Conservation (phyloP, 495 filamentous ascomycete genomes). For the Ascodesmis nigricans region DNA sequence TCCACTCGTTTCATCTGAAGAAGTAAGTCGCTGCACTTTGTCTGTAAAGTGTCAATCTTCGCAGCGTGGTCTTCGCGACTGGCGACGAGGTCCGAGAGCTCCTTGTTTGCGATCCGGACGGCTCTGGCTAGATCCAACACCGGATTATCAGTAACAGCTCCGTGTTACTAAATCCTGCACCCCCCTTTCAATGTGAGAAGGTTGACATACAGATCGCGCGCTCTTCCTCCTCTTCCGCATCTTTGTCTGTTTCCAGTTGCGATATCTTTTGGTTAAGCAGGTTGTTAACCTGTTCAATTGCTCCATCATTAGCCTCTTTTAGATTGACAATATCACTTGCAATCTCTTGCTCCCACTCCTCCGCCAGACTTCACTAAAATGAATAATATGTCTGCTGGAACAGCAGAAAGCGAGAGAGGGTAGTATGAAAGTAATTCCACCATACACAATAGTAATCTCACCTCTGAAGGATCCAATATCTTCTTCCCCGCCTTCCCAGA, state of each 20-base stretch:
- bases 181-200: neutral
- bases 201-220: constrained; percentile 71
- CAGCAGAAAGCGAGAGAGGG: too few relatives aligned
- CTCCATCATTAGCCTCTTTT: too few relatives aligned
- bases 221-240: constrained; percentile 86
- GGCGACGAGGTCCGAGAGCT: constrained; percentile 26
- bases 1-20: constrained; percentile 88
- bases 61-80: constrained; percentile 21
- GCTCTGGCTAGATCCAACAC: constrained; percentile 38
- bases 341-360: too few relatives aligned
- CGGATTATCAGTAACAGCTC: neutral
- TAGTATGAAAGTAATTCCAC: too few relatives aligned
- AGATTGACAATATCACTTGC: too few relatives aligned
- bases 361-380: constrained; percentile 33
- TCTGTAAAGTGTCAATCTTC: constrained; percentile 69
- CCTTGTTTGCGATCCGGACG: constrained; percentile 84
- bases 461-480: constrained; percentile 20
- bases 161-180: neutral
- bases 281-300: constrained; percentile 40
- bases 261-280: constrained; percentile 81
- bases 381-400: constrained; percentile 20
- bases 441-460: constrained; percentile 18
- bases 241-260: constrained; percentile 78
- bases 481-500: constrained; percentile 22
- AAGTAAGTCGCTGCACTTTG: constrained; percentile 73